Evolutionary conservation across 495 filamentous ascomycete genomes (phyloP), one percentile per base, ranked within the genome.

Genomic region (Xylaria curta): DNA sequence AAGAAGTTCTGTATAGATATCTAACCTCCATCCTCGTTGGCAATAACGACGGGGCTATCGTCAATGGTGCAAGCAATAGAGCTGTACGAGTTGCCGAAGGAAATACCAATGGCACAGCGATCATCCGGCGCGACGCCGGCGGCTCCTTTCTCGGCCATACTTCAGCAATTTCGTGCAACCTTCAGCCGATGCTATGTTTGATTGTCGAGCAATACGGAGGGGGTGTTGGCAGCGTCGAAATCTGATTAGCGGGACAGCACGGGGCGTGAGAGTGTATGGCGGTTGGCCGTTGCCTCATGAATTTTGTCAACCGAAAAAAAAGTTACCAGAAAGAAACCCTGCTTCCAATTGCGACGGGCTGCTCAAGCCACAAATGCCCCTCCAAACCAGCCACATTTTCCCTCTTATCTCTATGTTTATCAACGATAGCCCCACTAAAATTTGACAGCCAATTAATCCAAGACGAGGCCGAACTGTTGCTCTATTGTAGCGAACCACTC

Each of bases 81-180:
- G 84, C 95, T 97, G 87, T 94, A 96, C 62, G 93, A 93, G 84
- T 99, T 99, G 81, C 96, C 97, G 86, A 98, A 98, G 64, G 94
- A 93, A 81, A 99, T 94, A 82, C 96, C 96, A 83, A 99, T 99
- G 76, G 92, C 92, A 73, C 90, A 88, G 73, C 90, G 85, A 82
- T 93, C 87, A 68, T 81, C 85, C 36, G 89, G 87, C 82, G 83
- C 75, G 70, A 80, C 78, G 75, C 76, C 79, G 61, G 53, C 53
- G 5, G 75, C 68, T 38, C 40, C 74, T 36, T 75, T 77, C 66
- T 82, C 82, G 61, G 75, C 78, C 82, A 85, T 85, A 33, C 56
- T 78, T 72, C 31, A 51, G 54, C 38, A 62, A 73, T 1, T 70
- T 56, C n/a, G 40, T 40, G 36, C 24, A 13, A 63, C 40, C 26